Evolutionary conservation across 2,329 filamentous ascomycete genomes (phyloP), one percentile per base, ranked within the genome.

Genomic region (Tolypocladium ovalisporum): DNA sequence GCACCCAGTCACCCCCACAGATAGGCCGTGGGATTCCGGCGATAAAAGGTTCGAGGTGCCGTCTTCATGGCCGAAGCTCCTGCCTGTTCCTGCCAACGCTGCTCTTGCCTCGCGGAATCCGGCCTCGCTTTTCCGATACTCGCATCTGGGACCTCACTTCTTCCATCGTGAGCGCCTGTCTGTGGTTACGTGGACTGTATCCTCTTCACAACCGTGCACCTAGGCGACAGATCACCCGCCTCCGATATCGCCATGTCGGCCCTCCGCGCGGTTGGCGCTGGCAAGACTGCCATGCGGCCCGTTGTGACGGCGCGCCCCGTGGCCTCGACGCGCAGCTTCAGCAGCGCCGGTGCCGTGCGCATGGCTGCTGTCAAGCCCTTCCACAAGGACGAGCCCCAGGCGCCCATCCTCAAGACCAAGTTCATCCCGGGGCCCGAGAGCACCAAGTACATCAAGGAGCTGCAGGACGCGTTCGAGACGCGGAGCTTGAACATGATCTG

Each of bases 401-500:
- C 68, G 32, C 82, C 82, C 34, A 66, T 75, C 4, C 68, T 84
- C 65, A 81, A 80, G 74, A 81, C 79, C 29, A 72, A 75, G 34
- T 55, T 55, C 52, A 88, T 96, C 58, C 90, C 90, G 0, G 90
- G 90, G 0, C 90, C 90, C 40, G 81, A 86, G 75, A 85, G 86
- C 71, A 80, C 85, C 75, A 80, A 84, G 65, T 80, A 82, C 54
- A 84, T 88, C 62, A 77, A 84, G 61, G 83, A 90, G 70, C 81
- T 96, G 61, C 77, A 88, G 73, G 77, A 85, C 68, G 88, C 95
- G 59, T 95, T 94, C 68, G 90, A 96, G 71, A 93, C 89, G 6
- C 82, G 90, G 60, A 90, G 87, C 73, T 75, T 93, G 76, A 95
- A 94, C 78, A 88, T 91, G 84, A 77, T 92, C 66, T 81, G 81